Base-by-base conservation (phyloP, 2,329 filamentous ascomycete species). In the Lasiodiplodia hormozganensis region DNA sequence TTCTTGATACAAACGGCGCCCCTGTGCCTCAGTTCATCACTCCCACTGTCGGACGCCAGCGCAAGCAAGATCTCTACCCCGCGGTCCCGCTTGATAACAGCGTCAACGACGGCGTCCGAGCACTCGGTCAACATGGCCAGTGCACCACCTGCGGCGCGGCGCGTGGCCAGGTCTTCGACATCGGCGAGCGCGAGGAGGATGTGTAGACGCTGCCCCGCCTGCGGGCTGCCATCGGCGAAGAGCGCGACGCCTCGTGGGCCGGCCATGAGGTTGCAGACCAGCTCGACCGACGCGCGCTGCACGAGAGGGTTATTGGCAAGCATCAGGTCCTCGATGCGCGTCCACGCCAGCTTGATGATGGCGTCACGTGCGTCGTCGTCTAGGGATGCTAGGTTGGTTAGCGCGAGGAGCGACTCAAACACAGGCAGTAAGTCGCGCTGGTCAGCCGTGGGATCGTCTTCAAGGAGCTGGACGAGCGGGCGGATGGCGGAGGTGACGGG, bases 181-280 rank as follows among this genome's bases (percentile, higher is more conserved):
- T 98, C 94, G 0, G 93, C 90, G 43, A 99, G 87, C 0, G 95
- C 96, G 14, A 97, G 86, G 0, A 99, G 83, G 49, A 98, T 89
- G 75, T 96, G 91, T 52, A 98, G 80, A 0, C 95, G 86, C 66
- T 92, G 89, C 31, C 86, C 87, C 0, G 93, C 92, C 70, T 90
- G 87, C 31, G 86, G 85, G 3, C 86, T 88, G 16, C 85, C 86
- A 69, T 92, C 90, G 0, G 89, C 90, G 73, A 93, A 95, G 34
- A 91, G 85, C 1, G 86, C 84, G 3, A 92, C 85, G 21, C 90
- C 90, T 43, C 89, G 85, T 0, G 89, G 87, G 1, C 85, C 85
- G 68, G 91, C 89, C 76, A 93, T 91, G 18, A 99, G 85, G 75
- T 99, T 99, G 82, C 96, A 99, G 25, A 97, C 85, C 2, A 99